Evolutionary conservation across 31 red algal genomes (phyloP).

Genomic region (Odonthalia washingtoniensis): DNA sequence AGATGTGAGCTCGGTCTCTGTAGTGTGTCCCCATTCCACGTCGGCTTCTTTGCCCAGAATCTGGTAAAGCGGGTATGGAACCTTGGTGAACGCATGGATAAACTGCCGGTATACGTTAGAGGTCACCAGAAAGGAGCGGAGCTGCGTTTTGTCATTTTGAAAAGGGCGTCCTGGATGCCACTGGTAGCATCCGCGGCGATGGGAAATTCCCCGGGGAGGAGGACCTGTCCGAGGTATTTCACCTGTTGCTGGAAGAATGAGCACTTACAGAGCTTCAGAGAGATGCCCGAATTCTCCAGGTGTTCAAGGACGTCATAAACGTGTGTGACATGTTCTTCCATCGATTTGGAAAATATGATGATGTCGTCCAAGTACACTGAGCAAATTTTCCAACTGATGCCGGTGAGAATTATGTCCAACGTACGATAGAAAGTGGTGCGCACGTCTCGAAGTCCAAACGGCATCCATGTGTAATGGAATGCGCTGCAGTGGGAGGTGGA

Average conservation of each 20-base stretch:
- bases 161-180: conserved; percentile 1
- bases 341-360: conserved; percentile 26
- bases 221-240: no score
- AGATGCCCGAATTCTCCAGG: conserved; percentile 5
- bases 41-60: no score
- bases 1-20: neutral
- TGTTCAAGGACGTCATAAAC: conserved; percentile 8
- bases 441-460: conserved; percentile 40
- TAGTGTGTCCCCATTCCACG: neutral
- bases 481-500: conserved; percentile 28
- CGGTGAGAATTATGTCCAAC: conserved; percentile 24
- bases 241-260: no score
- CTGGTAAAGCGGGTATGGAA: neutral
- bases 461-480: conserved; percentile 32
- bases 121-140: conserved; percentile 13
- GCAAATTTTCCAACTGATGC: conserved; percentile 23
- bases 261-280: conserved; percentile 39
- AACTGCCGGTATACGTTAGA: conserved; percentile 58
- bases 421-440: conserved; percentile 31
- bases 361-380: conserved; percentile 57
- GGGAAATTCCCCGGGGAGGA: no score
- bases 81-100: conserved; percentile 2
- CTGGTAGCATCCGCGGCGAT: no score
- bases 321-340: conserved; percentile 30
- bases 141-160: conserved; percentile 2